Evolutionary conservation across 2,329 filamentous ascomycete genomes (phyloP).

Genomic region (Drechslera avenae): DNA sequence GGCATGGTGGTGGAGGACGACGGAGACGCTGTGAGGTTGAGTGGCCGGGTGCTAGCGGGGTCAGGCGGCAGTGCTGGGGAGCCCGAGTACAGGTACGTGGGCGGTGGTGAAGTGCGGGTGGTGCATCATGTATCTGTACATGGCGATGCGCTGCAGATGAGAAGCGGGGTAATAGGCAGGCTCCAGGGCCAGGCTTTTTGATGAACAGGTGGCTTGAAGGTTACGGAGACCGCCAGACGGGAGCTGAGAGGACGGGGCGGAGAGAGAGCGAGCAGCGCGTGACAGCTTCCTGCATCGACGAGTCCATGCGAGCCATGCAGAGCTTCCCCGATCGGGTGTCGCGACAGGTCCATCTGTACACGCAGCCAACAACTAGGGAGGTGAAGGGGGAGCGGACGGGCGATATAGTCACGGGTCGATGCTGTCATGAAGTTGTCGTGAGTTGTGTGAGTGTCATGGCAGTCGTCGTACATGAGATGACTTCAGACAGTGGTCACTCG

Average conservation of each 20-base stretch:
- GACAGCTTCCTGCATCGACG: conserved; percentile 36
- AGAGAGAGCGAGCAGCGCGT: conserved; percentile 37
- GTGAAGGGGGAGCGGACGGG: neutral
- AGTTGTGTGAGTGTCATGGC: conserved; percentile 4
- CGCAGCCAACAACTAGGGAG: neutral
- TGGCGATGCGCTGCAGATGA: conserved; percentile 31
- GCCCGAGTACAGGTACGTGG: conserved; percentile 36
- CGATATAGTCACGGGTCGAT: neutral
- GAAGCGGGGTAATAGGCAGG: conserved; percentile 47
- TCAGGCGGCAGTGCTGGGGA: conserved; percentile 22
- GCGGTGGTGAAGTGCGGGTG: conserved; percentile 7
- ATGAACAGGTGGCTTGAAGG: conserved; percentile 47
- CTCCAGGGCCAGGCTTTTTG: conserved; percentile 31
- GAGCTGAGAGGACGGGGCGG: conserved; percentile 34
- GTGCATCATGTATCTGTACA: conserved; percentile 36
- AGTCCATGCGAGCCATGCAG: conserved; percentile 38
- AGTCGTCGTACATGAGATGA: neutral
- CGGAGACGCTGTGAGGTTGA: conserved; percentile 38
- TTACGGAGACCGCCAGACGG: conserved; percentile 38
- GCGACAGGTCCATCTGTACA: conserved; percentile 17
- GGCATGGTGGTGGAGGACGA: conserved; percentile 40
- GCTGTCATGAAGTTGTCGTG: too few species aligned
- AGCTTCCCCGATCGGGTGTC: conserved; percentile 29
- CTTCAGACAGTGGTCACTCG: neutral
- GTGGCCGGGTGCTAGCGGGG: conserved; percentile 41